Evolutionary conservation across 2,329 filamentous ascomycete genomes (phyloP), one percentile per base, ranked within the genome.

Genomic region (Drechslerella coelobrocha): DNA sequence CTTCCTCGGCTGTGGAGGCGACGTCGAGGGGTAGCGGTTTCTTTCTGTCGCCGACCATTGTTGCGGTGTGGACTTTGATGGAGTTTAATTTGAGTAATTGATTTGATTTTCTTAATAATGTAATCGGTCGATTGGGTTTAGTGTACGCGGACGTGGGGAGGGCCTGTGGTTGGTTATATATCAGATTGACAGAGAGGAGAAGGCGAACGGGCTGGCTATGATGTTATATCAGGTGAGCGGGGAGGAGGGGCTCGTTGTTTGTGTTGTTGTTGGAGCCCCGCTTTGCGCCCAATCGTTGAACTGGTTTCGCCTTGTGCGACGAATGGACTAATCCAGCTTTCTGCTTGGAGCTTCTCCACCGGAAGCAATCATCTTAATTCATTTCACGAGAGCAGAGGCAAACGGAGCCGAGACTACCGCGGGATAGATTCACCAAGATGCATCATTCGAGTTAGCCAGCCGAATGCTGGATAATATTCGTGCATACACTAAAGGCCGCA

Each of bases 21-120:
- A 62, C 50, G 2, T 45, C 37, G 47, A 69, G 57, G 26, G 41
- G 7, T 12, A 21, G 45, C 0, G 65, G 65, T 39, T 69, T 68
- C 55, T 61, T 69, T 51, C 43, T 62, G 12, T 61, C 57, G 24
- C 39, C 29, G 26, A 47, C 31, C 63, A 69, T 69, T 39, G 31
- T 61, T 23, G n/a, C 23, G 2, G 31, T 34, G 8, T 47, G 12
- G 9, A 14, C 24, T n/a, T 39, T 60, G 8, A 2, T 26, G 12
- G 12, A 29, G 21, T 10, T 34, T 37, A 61, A 61, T 61, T 54
- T 47, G 19, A 23, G 10, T 6, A 17, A 27, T 41, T 23, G 23
- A 31, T 10, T 12, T 2, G 19, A 53, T 39, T 26, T 37, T 37
- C 19, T 14, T 26, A 14, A 8, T 43, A 24, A 4, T n/a, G 6